These are phyloP conservation scores for Citrullus mucosospermus DNA, from an alignment of 306 rosid genomes.

Conservation along the genomic window DNA sequence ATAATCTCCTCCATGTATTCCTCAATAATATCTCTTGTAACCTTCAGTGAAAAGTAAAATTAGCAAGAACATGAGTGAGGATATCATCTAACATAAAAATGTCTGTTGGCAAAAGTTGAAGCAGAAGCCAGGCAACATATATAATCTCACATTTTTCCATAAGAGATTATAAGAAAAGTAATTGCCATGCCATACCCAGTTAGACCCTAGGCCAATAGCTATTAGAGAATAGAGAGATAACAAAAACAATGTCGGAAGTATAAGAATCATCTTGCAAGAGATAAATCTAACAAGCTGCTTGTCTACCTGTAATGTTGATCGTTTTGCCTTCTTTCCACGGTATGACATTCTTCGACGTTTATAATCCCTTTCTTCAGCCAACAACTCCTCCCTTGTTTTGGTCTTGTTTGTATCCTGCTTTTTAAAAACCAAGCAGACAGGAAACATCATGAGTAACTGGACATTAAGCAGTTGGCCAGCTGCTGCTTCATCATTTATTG, in stretches of 20 bases:
- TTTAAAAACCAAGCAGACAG: not conserved
- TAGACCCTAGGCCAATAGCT: not conserved
- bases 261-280: not conserved
- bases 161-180: not conserved
- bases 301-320: conserved; percentile 60
- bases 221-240: not conserved
- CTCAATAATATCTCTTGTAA: conserved; percentile 64
- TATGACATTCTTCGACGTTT: conserved; percentile 93
- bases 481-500: not conserved
- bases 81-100: not conserved
- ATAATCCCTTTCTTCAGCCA: conserved; percentile 94
- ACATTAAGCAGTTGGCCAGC: not conserved
- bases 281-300: not conserved
- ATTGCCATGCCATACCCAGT: not conserved
- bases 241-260: not conserved
- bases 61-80: not conserved
- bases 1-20: conserved; percentile 78
- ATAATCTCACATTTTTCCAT: not conserved
- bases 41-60: conserved; percentile 25
- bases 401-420: conserved; percentile 40
- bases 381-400: conserved; percentile 76
- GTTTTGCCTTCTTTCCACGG: conserved; percentile 81
- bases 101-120: not conserved
- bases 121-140: not conserved
- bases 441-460: not conserved